Percentiles rank a stretch among this genome's conserved stretches.
phyloP scores from a whole-genome alignment of 2,329 filamentous ascomycete species.

The Alternaria brassicae region DNA sequence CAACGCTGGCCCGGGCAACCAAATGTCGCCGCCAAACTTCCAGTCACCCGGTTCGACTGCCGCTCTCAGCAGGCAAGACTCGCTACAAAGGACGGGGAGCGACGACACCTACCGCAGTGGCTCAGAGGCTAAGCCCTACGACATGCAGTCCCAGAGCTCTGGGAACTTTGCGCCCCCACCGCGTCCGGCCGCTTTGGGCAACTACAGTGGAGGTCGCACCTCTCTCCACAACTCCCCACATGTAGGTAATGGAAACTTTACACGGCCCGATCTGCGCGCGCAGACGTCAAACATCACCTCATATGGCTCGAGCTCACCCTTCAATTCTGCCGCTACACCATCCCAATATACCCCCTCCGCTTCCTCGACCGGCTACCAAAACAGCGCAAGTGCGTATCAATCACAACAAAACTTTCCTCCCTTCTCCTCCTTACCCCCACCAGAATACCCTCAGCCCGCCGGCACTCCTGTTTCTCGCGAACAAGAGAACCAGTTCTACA shows the following conservation, averaged over 20 bases:
- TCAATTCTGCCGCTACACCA: conserved; percentile 51
- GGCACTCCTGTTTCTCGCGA: conserved; percentile 48
- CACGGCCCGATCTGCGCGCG: conserved; percentile 45
- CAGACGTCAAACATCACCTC: conserved; percentile 47
- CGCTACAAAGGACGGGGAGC: conserved; percentile 44
- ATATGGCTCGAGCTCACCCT: conserved; percentile 47
- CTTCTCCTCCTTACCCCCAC: conserved; percentile 67
- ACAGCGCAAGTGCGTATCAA: conserved; percentile 58
- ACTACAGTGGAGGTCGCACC: conserved; percentile 39
- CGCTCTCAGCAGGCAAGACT: conserved; percentile 38
- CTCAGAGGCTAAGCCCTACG: conserved; percentile 45
- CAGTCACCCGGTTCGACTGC: conserved; percentile 44
- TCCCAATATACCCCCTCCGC: conserved; percentile 57
- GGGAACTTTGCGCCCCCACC: conserved; percentile 49
- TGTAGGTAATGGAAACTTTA: conserved; percentile 43
- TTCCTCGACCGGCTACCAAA: conserved; percentile 51
- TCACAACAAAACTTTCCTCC: conserved; percentile 67
- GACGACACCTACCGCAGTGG: conserved; percentile 46
- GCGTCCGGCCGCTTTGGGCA: conserved; percentile 43
- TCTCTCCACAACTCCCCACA: conserved; percentile 49
- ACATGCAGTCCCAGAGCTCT: conserved; percentile 43
- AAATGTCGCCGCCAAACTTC: conserved; percentile 47
- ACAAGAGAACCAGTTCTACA: conserved; percentile 47
- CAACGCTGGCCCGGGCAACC: conserved; percentile 31
- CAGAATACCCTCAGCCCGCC: conserved; percentile 56